These are phyloP conservation scores for Debaryomyces castellii DNA, from an alignment of 805 yeast species.

Conservation along the genomic window DNA sequence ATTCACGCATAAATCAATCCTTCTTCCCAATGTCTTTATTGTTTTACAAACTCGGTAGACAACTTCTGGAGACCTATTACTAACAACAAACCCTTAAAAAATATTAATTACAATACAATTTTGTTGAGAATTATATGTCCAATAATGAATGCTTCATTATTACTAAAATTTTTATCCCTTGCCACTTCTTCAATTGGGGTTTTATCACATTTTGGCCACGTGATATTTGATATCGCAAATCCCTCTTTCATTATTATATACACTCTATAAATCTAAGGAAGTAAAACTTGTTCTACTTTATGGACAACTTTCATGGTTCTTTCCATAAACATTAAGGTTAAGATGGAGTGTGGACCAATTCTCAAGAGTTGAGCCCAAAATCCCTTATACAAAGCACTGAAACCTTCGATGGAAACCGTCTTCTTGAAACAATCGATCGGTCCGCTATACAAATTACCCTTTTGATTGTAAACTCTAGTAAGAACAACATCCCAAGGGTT, in stretches of 20 bases:
- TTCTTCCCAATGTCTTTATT: neutral
- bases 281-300: conserved; percentile 21
- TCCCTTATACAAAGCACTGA: conserved; percentile 87
- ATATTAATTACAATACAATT: conserved; percentile 1
- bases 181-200: conserved; percentile 1
- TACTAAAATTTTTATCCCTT: conserved; percentile 3
- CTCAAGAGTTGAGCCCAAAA: conserved; percentile 90
- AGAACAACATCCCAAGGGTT: conserved; percentile 96
- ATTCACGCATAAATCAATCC: conserved; percentile 67
- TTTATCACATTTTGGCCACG: neutral
- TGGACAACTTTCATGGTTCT: conserved; percentile 71
- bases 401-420: conserved; percentile 82
- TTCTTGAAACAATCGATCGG: conserved; percentile 87
- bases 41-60: neutral
- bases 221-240: neutral
- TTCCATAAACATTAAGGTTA: conserved; percentile 92
- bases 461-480: conserved; percentile 94
- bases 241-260: neutral
- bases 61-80: neutral
- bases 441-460: conserved; percentile 80
- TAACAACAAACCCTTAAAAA: neutral
- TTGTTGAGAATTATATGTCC: conserved; percentile 2
- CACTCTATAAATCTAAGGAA: conserved; percentile 1
- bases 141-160: neutral
- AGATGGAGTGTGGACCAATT: conserved; percentile 91